These are phyloP conservation scores for Scytalidium lignicola DNA, from an alignment of 2,329 filamentous ascomycete genomes.

Conservation along the genomic window DNA sequence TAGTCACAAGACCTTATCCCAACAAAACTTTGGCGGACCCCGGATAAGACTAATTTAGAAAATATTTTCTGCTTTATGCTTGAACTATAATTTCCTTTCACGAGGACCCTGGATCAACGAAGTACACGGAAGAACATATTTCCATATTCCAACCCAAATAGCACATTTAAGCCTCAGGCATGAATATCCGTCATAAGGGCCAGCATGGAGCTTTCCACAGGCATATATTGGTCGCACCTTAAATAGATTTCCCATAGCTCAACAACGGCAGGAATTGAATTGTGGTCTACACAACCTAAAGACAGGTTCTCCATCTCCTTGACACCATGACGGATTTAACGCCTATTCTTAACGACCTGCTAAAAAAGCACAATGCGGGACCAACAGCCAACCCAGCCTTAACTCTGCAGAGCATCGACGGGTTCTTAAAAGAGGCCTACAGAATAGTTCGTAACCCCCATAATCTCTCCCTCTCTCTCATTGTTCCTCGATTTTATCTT, in stretches of 20 bases:
- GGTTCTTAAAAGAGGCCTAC: constrained; percentile 91
- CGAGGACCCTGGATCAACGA: no score
- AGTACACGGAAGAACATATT: not conserved
- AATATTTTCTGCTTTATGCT: no score
- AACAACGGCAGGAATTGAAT: not conserved
- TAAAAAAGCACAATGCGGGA: constrained; percentile 53
- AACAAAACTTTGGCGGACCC: no score
- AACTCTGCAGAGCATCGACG: constrained; percentile 57
- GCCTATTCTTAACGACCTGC: constrained; percentile 61
- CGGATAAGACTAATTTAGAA: no score
- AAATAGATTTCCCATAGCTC: not conserved
- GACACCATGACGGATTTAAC: constrained; percentile 57
- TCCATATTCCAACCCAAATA: not conserved
- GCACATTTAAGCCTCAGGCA: not conserved
- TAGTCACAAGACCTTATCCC: not conserved
- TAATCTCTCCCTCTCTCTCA: no score
- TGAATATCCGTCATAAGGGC: not conserved
- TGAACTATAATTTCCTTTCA: no score
- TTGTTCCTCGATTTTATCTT: no score
- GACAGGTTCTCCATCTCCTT: not conserved
- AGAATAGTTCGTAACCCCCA: constrained; percentile 63
- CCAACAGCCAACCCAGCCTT: constrained; percentile 32
- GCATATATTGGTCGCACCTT: not conserved
- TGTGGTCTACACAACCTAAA: not conserved
- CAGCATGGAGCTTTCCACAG: not conserved